Conservation (phyloP, 2,329 filamentous ascomycete genomes). For the Fusarium subglutinans region DNA sequence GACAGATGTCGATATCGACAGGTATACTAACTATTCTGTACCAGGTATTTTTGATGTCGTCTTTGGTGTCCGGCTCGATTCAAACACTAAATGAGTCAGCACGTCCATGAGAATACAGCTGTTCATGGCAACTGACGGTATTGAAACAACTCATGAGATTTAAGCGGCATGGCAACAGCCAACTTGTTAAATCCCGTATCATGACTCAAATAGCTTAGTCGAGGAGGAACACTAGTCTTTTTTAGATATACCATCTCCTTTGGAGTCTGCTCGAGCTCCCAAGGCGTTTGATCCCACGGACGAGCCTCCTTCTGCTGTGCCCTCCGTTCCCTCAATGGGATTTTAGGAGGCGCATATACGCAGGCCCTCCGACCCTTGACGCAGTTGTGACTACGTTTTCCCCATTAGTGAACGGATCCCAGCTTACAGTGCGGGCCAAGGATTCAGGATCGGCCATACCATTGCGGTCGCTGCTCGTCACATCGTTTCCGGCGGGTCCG, state of each 20-base stretch:
- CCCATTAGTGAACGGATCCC: neutral
- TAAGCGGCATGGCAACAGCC: conserved; percentile 7
- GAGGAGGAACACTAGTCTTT: neutral
- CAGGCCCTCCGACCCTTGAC: conserved; percentile 1
- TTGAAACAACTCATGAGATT: conserved; percentile 17
- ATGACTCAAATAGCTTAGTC: neutral
- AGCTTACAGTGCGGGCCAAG: neutral
- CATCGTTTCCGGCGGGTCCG: conserved; percentile 13
- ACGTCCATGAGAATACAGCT: accelerated
- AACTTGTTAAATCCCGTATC: conserved; percentile 5
- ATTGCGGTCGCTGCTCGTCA: conserved; percentile 13
- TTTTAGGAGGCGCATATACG: neutral
- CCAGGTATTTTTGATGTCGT: neutral
- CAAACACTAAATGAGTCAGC: neutral
- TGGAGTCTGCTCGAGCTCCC: neutral
- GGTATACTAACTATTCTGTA: neutral
- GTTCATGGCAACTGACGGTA: neutral
- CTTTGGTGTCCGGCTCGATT: neutral
- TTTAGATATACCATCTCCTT: neutral
- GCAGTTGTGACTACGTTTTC: neutral
- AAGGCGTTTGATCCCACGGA: conserved; percentile 13
- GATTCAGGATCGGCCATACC: neutral
- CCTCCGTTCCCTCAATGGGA: conserved; percentile 3
- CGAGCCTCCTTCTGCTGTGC: conserved; percentile 10
- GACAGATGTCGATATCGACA: accelerated